phyloP scores from a whole-genome alignment of 495 filamentous ascomycete species.

The Podospora australis region DNA sequence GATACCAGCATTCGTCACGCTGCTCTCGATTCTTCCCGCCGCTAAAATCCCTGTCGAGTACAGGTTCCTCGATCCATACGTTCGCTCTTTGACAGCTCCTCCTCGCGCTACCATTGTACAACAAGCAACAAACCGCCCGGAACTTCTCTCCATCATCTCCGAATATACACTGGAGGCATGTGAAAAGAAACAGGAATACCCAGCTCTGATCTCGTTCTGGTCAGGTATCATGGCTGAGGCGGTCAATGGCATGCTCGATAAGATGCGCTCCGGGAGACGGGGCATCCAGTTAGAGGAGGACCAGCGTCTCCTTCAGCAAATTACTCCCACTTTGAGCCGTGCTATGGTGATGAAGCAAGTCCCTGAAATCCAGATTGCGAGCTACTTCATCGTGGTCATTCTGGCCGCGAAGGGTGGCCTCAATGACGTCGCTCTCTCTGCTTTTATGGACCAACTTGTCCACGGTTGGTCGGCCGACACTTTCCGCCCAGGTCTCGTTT shows the following conservation, averaged over 20 bases:
- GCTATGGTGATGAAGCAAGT: conserved; percentile 65
- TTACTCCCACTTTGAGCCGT: conserved; percentile 70
- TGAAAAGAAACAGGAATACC: conserved; percentile 60
- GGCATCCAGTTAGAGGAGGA: conserved; percentile 64
- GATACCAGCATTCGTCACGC: conserved; percentile 67
- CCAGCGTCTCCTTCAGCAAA: conserved; percentile 66
- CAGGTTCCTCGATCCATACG: conserved; percentile 78
- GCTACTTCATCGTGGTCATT: conserved; percentile 83
- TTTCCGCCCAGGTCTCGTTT: conserved; percentile 65
- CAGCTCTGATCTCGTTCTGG: conserved; percentile 79
- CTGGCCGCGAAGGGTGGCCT: conserved; percentile 74
- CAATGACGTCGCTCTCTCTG: conserved; percentile 64
- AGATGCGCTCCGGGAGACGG: conserved; percentile 60
- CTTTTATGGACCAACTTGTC: conserved; percentile 80
- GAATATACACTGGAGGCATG: conserved; percentile 66
- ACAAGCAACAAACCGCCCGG: conserved; percentile 63
- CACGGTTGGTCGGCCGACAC: conserved; percentile 68
- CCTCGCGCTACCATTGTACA: conserved; percentile 75
- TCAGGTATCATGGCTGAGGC: conserved; percentile 76
- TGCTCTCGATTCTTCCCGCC: conserved; percentile 74
- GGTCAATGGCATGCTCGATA: conserved; percentile 70
- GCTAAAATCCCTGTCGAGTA: conserved; percentile 68
- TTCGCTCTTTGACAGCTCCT: conserved; percentile 62
- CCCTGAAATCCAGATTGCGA: conserved; percentile 71
- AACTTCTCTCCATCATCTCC: conserved; percentile 66